Conservation (phyloP, 176 grass and related monocot species). For the Chrysopogon serrulatus region DNA sequence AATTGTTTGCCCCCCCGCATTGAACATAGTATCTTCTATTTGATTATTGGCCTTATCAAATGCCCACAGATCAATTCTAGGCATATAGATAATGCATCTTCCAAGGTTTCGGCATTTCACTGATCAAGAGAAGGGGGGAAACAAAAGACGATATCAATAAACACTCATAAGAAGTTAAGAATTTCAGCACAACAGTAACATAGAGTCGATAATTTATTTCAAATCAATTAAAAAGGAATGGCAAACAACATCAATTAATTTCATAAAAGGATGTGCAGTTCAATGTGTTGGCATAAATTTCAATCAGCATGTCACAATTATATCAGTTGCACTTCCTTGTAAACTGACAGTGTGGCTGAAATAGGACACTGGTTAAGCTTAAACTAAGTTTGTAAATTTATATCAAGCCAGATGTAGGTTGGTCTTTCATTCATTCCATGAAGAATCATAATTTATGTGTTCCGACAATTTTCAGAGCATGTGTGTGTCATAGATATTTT, state of each 20-base stretch:
- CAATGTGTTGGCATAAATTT: neutral
- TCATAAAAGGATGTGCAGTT: neutral
- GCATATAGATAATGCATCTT: slow-evolving; percentile 95
- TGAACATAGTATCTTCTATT: slow-evolving; percentile 26
- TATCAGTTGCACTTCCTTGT: neutral
- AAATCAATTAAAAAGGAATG: slow-evolving; percentile 9
- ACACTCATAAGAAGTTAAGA: slow-evolving; percentile 19
- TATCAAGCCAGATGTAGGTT: neutral
- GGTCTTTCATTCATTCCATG: neutral
- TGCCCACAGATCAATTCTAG: slow-evolving; percentile 95
- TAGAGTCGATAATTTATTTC: slow-evolving; percentile 9
- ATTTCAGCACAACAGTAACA: slow-evolving; percentile 4
- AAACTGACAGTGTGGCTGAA: neutral
- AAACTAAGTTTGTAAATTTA: neutral
- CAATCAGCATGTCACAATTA: slow-evolving; percentile 5
- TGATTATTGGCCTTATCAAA: slow-evolving; percentile 45
- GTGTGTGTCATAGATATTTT: neutral
- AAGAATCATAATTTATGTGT: neutral
- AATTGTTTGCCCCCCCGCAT: neutral
- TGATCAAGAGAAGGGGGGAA: slow-evolving; percentile 2
- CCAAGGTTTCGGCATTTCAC: slow-evolving; percentile 73
- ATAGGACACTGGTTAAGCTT: neutral
- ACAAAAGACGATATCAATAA: slow-evolving; percentile 8
- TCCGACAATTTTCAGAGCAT: neutral
- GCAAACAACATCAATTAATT: neutral